Evolutionary conservation across 768 basidiomycete species (phyloP).

Genomic region (Tricholoma hemisulphureum): DNA sequence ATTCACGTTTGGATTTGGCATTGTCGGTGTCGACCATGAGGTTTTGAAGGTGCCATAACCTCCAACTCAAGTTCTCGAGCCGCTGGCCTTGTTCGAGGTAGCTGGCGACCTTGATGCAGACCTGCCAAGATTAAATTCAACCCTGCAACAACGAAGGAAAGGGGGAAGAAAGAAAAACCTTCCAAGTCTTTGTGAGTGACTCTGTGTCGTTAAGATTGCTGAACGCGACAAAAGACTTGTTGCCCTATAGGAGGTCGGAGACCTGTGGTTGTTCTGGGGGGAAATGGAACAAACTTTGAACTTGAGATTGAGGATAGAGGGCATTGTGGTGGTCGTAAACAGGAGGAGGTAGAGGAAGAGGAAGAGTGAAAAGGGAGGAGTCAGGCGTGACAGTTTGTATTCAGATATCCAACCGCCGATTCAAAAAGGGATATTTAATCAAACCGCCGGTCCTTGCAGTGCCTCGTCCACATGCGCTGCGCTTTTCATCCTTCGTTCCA

Average conservation of each 20-base stretch:
- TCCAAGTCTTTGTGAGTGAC: conserved; percentile 87
- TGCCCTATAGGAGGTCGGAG: conserved; percentile 53
- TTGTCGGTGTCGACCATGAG: conserved; percentile 91
- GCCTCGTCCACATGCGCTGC: too few relatives aligned
- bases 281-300: conserved; percentile 66
- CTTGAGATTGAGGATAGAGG: conserved; percentile 83
- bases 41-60: conserved; percentile 89
- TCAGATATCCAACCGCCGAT: conserved; percentile 15
- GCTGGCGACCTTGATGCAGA: conserved; percentile 87
- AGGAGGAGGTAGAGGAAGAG: conserved; percentile 13
- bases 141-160: neutral
- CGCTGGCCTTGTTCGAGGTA: conserved; percentile 89
- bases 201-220: conserved; percentile 84
- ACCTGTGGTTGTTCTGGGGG: conserved; percentile 2
- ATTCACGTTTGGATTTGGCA: conserved; percentile 84
- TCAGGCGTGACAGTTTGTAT: conserved; percentile 1
- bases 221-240: conserved; percentile 94
- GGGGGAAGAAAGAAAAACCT: conserved; percentile 54
- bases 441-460: too few relatives aligned
- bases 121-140: conserved; percentile 43
- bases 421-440: too few relatives aligned
- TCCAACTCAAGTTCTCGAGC: conserved; percentile 90
- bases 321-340: conserved; percentile 44
- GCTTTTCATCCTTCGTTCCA: too few relatives aligned
- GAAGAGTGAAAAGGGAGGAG: conserved; percentile 1